phyloP scores from a whole-genome alignment of 23 red algal genomes.

The Gracilaria caudata region DNA sequence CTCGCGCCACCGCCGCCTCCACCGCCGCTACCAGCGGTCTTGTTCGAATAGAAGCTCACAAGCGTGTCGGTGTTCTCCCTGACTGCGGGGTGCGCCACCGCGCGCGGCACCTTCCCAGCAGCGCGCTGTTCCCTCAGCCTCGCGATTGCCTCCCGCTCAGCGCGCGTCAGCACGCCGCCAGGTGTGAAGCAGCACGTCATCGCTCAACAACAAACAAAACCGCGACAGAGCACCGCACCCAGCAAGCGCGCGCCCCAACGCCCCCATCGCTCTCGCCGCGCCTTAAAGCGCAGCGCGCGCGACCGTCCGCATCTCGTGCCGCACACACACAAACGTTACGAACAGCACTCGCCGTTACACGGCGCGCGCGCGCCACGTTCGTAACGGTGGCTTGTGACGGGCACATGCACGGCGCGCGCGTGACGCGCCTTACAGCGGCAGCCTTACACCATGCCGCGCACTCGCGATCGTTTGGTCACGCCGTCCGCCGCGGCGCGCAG shows the following conservation, averaged over 20 bases:
- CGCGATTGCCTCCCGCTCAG: slow-evolving; percentile 56
- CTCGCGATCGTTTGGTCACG: background rate
- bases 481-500: slow-evolving; percentile 5
- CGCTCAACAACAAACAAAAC: no score
- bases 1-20: background rate
- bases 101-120: slow-evolving; percentile 9
- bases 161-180: slow-evolving; percentile 41
- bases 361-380: background rate
- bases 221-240: no score
- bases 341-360: no score
- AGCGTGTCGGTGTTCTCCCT: slow-evolving; percentile 15
- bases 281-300: no score
- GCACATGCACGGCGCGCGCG: no score
- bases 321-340: no score
- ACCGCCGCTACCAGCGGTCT: background rate
- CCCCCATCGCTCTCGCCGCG: no score
- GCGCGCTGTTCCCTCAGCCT: slow-evolving; percentile 48
- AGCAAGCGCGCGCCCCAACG: background rate
- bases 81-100: slow-evolving; percentile 20
- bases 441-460: no score
- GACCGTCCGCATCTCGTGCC: no score
- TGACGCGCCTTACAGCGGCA: no score
- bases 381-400: no score
- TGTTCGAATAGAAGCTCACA: slow-evolving; percentile 34
- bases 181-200: slow-evolving; percentile 59